phyloP scores from a whole-genome alignment of 495 filamentous ascomycete species.

The Filosporella fistucella region DNA sequence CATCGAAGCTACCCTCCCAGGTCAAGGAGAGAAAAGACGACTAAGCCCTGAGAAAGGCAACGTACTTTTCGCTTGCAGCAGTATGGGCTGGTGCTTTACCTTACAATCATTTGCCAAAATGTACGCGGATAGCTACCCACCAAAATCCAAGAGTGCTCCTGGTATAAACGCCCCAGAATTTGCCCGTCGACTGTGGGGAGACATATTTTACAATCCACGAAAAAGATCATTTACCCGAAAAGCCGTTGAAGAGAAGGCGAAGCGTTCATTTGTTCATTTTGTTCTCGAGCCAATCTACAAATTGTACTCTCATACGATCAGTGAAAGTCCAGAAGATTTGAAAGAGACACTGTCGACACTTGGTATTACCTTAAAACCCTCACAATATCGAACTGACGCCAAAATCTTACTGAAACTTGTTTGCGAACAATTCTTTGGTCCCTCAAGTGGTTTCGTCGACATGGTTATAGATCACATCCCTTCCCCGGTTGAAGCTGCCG shows the following conservation, averaged over 20 bases:
- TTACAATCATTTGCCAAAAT: conserved; percentile 89
- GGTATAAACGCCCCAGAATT: conserved; percentile 78
- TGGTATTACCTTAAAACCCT: conserved; percentile 83
- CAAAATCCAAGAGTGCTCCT: conserved; percentile 30
- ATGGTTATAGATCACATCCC: conserved; percentile 91
- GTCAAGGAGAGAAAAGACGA: conserved; percentile 72
- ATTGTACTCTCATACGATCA: conserved; percentile 92
- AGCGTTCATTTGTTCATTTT: conserved; percentile 89
- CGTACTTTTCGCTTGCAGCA: conserved; percentile 88
- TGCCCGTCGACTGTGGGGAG: conserved; percentile 81
- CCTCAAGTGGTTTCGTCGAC: conserved; percentile 86
- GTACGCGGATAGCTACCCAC: conserved; percentile 79
- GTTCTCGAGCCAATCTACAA: conserved; percentile 97
- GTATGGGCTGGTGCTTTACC: conserved; percentile 96
- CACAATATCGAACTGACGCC: conserved; percentile 84
- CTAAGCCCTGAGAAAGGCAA: conserved; percentile 96
- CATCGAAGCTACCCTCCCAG: conserved; percentile 84
- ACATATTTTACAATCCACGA: conserved; percentile 90
- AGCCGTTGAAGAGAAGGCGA: conserved; percentile 72
- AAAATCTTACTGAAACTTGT: conserved; percentile 85
- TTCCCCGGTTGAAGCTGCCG: conserved; percentile 76
- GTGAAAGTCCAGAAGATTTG: conserved; percentile 82
- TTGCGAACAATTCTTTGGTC: conserved; percentile 93
- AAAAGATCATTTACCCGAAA: conserved; percentile 90
- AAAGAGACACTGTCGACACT: conserved; percentile 75